Evolutionary conservation across 2,329 filamentous ascomycete genomes (phyloP).

Genomic region (Pseudogymnoascus sp.): DNA sequence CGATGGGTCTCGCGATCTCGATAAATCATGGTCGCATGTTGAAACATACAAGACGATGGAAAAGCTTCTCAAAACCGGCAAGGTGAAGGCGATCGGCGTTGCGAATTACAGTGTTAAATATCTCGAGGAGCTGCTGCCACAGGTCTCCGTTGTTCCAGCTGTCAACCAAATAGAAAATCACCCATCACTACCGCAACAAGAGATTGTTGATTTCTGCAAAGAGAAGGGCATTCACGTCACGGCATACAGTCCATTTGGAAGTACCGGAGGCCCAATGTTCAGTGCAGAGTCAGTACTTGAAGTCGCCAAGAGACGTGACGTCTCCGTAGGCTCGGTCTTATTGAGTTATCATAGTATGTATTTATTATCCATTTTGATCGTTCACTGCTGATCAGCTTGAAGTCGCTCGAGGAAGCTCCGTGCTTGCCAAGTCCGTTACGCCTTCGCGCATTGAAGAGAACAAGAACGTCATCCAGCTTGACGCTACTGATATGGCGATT

Average conservation of each 20-base stretch:
- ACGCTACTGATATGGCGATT: conserved; percentile 53
- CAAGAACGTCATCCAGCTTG: conserved; percentile 57
- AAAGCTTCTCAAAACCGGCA: conserved; percentile 39
- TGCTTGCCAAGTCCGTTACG: conserved; percentile 67
- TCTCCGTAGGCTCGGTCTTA: conserved; percentile 52
- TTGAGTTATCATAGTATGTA: conserved; percentile 61
- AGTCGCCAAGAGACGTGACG: conserved; percentile 54
- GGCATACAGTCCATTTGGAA: conserved; percentile 41
- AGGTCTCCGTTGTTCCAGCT: conserved; percentile 41
- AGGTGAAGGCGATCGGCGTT: conserved; percentile 42
- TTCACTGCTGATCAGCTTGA: neutral
- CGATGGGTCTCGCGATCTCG: conserved; percentile 26
- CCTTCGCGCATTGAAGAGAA: conserved; percentile 64
- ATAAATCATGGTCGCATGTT: conserved; percentile 2
- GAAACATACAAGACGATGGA: conserved; percentile 45
- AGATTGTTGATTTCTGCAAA: conserved; percentile 44
- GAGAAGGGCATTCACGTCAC: conserved; percentile 44
- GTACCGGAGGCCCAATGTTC: conserved; percentile 39
- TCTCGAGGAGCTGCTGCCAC: conserved; percentile 31
- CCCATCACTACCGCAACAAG: conserved; percentile 48
- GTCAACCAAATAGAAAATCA: conserved; percentile 57
- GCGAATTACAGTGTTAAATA: conserved; percentile 31
- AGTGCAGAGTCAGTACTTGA: conserved; percentile 51
- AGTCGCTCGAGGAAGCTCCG: conserved; percentile 63
- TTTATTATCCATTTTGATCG: neutral